A percentile compares a stretch with the other conserved stretches of the same genome.
Evolutionary conservation across 2,329 filamentous ascomycete genomes (phyloP).

Genomic region (Aureobasidium lini): DNA sequence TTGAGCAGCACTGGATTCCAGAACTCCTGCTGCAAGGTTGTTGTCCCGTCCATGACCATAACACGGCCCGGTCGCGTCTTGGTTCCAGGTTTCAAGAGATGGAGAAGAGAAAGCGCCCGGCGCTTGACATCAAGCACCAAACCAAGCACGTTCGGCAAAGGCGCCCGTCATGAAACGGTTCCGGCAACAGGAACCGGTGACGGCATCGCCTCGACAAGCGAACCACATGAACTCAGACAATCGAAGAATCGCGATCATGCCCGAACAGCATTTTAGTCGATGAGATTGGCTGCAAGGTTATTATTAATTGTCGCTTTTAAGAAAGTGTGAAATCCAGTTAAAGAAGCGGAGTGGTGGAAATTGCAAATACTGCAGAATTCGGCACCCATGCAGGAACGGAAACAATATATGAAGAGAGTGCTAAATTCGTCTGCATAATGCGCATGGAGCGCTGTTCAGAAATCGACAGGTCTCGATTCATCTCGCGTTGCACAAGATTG

Average conservation of each 20-base stretch:
- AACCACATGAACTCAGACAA: not conserved
- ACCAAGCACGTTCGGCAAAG: not conserved
- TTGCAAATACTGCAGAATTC: not conserved
- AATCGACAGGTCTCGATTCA: not conserved
- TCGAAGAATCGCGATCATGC: not conserved
- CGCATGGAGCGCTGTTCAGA: not conserved
- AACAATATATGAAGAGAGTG: not conserved
- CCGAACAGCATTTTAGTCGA: not conserved
- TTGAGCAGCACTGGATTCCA: not conserved
- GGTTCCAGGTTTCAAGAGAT: not conserved
- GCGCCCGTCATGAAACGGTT: not conserved
- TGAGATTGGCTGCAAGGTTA: not conserved
- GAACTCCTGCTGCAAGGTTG: not conserved
- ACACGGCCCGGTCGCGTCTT: not conserved
- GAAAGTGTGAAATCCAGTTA: not conserved
- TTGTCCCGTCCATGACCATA: not conserved
- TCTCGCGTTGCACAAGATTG: not conserved
- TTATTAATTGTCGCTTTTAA: not conserved
- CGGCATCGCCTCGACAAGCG: not conserved
- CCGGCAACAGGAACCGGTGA: not conserved
- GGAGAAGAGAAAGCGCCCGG: not conserved
- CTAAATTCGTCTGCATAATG: not conserved
- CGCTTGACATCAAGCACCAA: not conserved
- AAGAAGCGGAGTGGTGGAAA: not conserved
- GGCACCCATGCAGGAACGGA: not conserved